phyloP scores from a whole-genome alignment of 2,329 filamentous ascomycete species.

The Trichoderma guizhouense region DNA sequence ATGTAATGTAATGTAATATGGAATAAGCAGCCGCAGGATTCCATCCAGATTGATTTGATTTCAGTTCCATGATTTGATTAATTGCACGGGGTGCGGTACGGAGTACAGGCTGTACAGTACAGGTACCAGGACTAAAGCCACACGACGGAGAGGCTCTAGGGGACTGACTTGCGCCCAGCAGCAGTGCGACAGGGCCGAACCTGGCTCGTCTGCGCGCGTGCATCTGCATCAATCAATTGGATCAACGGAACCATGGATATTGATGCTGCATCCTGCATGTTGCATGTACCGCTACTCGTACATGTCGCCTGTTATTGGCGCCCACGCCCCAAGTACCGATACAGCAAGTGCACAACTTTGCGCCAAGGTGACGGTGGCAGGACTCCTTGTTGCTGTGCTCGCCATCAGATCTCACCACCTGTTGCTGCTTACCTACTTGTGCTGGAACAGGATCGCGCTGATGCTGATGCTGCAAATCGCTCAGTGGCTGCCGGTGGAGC shows the following conservation, averaged over 20 bases:
- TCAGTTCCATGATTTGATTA: not conserved
- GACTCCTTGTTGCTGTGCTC: not conserved
- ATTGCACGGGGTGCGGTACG: not conserved
- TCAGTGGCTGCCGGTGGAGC: conserved; percentile 5
- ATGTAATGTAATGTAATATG: not conserved
- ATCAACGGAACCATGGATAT: not conserved
- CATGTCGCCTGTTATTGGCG: not conserved
- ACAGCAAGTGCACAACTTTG: not conserved
- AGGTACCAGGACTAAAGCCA: not conserved
- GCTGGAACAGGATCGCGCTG: not conserved
- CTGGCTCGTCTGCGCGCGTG: not conserved
- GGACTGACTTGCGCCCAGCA: conserved; percentile 1
- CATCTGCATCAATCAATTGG: not conserved
- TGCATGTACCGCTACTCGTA: not conserved
- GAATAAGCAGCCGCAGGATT: not conserved
- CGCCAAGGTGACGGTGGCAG: not conserved
- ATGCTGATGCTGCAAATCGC: conserved; percentile 12
- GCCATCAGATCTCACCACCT: not conserved
- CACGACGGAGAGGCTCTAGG: not conserved
- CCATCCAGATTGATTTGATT: not conserved
- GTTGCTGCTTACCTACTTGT: not conserved
- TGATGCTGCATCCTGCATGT: not conserved
- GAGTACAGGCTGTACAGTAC: not conserved
- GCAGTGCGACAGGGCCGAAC: not conserved
- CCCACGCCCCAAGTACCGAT: not conserved